Conservation (phyloP, 768 basidiomycete genomes). For the Russula compacta region DNA sequence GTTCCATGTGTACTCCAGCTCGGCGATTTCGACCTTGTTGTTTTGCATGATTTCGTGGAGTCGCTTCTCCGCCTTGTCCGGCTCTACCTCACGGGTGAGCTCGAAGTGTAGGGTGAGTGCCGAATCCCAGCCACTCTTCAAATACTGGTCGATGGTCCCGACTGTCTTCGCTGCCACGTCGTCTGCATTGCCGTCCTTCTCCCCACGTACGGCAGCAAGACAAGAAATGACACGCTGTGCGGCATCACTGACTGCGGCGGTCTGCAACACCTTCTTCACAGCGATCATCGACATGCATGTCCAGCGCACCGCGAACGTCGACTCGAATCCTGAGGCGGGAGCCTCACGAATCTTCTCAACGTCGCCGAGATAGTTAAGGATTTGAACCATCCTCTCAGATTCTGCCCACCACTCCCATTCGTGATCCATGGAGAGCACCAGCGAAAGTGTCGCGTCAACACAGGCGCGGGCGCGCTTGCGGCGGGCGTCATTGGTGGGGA, state of each 20-base stretch:
- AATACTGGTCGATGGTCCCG: conserved; percentile 3
- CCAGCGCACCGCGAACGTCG: conserved; percentile 6
- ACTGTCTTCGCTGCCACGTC: conserved; percentile 4
- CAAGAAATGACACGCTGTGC: neutral
- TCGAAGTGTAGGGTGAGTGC: neutral
- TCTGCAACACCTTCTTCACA: conserved; percentile 7
- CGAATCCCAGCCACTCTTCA: conserved; percentile 5
- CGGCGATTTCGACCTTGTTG: neutral
- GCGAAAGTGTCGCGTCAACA: conserved; percentile 8
- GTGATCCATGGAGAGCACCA: conserved; percentile 11
- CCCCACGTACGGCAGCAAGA: conserved; percentile 4
- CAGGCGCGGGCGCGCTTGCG: conserved; percentile 12
- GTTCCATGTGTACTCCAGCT: conserved; percentile 10
- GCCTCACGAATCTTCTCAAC: neutral
- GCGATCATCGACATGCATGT: conserved; percentile 15
- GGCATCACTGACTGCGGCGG: neutral
- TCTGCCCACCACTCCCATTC: conserved; percentile 16
- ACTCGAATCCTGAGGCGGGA: neutral
- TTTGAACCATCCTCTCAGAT: conserved; percentile 2
- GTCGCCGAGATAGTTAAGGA: conserved; percentile 6
- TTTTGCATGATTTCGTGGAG: neutral
- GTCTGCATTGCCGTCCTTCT: neutral
- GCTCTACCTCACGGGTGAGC: neutral
- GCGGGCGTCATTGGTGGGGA: neutral
- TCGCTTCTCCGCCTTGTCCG: conserved; percentile 10